These are phyloP conservation scores for Aspergillus bertholletiae DNA, from an alignment of 495 filamentous ascomycete species.

Conservation along the genomic window DNA sequence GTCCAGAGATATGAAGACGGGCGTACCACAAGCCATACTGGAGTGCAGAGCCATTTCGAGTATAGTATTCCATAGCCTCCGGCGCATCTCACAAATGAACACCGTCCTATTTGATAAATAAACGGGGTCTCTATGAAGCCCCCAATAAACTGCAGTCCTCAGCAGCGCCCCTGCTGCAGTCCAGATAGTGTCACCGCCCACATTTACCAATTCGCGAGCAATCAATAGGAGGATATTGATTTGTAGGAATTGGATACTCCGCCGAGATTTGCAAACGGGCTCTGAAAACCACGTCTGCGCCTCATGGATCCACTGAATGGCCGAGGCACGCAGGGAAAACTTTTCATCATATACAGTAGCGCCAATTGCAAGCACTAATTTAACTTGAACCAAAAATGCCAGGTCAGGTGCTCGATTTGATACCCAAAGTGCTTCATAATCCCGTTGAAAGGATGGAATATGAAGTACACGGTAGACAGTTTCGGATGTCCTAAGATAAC, in stretches of 20 bases:
- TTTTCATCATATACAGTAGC: slow-evolving; percentile 34
- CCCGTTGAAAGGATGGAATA: slow-evolving; percentile 50
- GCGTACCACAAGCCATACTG: slow-evolving; percentile 48
- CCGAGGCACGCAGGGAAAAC: slow-evolving; percentile 31
- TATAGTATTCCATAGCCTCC: slow-evolving; percentile 60
- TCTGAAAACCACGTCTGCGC: slow-evolving; percentile 51
- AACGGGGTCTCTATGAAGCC: slow-evolving; percentile 56
- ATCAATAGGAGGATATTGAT: slow-evolving; percentile 46
- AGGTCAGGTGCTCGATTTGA: slow-evolving; percentile 18
- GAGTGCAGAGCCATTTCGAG: slow-evolving; percentile 52
- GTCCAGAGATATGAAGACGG: slow-evolving; percentile 41
- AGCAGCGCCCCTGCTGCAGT: slow-evolving; percentile 51
- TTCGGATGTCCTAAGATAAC: slow-evolving; percentile 43
- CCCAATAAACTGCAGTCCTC: slow-evolving; percentile 56
- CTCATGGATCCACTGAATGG: slow-evolving; percentile 47
- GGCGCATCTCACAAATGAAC: slow-evolving; percentile 51
- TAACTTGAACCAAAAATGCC: slow-evolving; percentile 42
- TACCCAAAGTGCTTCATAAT: slow-evolving; percentile 27
- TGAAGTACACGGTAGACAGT: slow-evolving; percentile 53
- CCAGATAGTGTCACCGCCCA: slow-evolving; percentile 54
- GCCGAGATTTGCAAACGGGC: slow-evolving; percentile 45
- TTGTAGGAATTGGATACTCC: slow-evolving; percentile 43
- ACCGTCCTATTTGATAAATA: slow-evolving; percentile 37
- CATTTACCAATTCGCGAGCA: slow-evolving; percentile 41
- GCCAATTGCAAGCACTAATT: slow-evolving; percentile 50